Evolutionary conservation across 257 asterid species (phyloP).

Genomic region (Forsythia viridissima): DNA sequence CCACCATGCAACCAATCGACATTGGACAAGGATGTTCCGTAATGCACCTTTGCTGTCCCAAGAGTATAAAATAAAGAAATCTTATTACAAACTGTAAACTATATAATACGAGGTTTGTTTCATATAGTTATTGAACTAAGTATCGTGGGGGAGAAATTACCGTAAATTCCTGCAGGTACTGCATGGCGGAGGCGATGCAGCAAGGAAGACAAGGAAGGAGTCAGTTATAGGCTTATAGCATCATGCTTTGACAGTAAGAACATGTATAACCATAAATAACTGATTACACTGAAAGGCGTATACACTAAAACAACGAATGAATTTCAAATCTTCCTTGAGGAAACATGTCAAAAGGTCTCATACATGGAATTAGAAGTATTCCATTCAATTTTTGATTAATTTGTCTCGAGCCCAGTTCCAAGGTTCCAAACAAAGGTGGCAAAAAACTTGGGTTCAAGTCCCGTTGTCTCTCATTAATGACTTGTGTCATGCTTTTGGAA

Average conservation of each 20-base stretch:
- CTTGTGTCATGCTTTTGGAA: no score
- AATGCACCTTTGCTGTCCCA: conserved; percentile 82
- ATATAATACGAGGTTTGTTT: background rate
- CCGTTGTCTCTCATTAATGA: no score
- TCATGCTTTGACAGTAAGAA: background rate
- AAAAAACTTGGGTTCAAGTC: no score
- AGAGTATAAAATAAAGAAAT: conserved; percentile 13
- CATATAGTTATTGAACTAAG: background rate
- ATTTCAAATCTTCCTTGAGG: background rate
- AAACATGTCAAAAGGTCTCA: no score
- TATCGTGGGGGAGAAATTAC: conserved; percentile 39
- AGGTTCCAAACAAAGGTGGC: no score
- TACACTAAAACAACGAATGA: background rate
- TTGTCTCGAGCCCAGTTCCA: no score
- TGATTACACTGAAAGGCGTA: no score
- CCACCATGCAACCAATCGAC: conserved; percentile 98
- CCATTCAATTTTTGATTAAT: no score
- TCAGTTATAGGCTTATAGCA: conserved; percentile 18
- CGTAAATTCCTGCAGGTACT: conserved; percentile 96
- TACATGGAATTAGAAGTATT: background rate
- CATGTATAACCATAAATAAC: no score
- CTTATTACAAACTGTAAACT: background rate
- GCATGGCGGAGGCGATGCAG: conserved; percentile 39
- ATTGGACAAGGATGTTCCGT: conserved; percentile 89
- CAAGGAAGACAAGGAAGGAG: conserved; percentile 34